phyloP scores from a whole-genome alignment of 75 land plant genomes.

The Ceratopteris richardii region DNA sequence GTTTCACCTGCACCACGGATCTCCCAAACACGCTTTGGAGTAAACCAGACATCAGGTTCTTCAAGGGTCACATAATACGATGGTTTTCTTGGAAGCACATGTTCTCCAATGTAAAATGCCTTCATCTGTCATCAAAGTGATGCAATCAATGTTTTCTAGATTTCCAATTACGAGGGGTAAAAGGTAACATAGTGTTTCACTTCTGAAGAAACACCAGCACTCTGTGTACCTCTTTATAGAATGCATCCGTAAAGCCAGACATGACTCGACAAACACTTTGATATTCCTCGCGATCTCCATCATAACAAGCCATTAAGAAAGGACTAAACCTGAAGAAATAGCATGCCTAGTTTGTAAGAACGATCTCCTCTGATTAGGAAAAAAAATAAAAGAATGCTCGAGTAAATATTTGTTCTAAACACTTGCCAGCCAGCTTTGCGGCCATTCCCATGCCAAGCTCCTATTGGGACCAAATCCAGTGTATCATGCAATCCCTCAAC shows the following conservation, averaged over 20 bases:
- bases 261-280: conserved; percentile 99
- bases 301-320: conserved; percentile 91
- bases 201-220: too few relatives aligned
- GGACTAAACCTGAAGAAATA: conserved; percentile 86
- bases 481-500: conserved; percentile 81
- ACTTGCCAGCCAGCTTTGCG: conserved; percentile 95
- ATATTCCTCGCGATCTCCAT: conserved; percentile 82
- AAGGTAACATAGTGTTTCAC: too few relatives aligned
- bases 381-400: not conserved
- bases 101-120: conserved; percentile 65
- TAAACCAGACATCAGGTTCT: conserved; percentile 81
- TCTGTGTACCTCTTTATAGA: conserved; percentile 64
- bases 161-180: too few relatives aligned
- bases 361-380: conserved; percentile 6
- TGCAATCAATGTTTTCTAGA: too few relatives aligned
- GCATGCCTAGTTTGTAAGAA: too few relatives aligned
- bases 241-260: conserved; percentile 95
- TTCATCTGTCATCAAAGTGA: conserved; percentile 93
- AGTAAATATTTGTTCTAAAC: not conserved
- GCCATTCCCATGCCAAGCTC: conserved; percentile 99
- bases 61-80: conserved; percentile 72
- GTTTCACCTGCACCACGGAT: conserved; percentile 89
- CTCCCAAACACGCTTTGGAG: conserved; percentile 86
- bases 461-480: conserved; percentile 94
- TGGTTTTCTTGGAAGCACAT: conserved; percentile 62